Evolutionary conservation across 805 yeast genomes (phyloP), one percentile per base, ranked within the genome.

Genomic region (Torulaspora gathmanii): DNA sequence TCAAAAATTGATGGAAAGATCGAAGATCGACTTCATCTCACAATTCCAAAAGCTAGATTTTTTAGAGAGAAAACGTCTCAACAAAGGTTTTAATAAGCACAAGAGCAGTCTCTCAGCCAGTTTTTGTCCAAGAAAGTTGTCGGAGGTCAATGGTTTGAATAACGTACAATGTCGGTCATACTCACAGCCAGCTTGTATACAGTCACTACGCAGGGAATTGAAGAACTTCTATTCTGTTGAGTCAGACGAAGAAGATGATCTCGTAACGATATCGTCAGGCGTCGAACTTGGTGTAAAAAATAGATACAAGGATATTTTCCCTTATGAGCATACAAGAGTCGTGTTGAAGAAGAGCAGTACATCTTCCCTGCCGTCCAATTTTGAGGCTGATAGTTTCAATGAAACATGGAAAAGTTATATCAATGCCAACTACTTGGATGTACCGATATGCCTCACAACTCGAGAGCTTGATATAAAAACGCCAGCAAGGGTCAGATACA

Each of bases 261-360:
- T 44, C 25, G 45, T 80, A 17, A 60, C 70, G 23, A 75, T 86
- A 26, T 77, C 82, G 28, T 78, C 83, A 4, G 96, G 96, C 5
- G 80, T 89, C 33, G 95, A 88, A 63, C 72, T 80, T 34, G 91
- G 95, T 20, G 64, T 74, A 42, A 89, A 89, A 58, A 88, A 90
- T 64, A 69, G 98, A 48, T 90, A 90, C 70, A 84, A 86, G 56
- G 95, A 90, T 62, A 86, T 90, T 34, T 83, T 85, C 57, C 89
- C 95, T 3, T 90, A 78, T 64, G 95, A 86, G 59, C 91, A 86
- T 57, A 77, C 95, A 3, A 71, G 96, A 46, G 96, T 91, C 10
- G 77, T 77, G 47, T 68, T 86, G 37, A 63, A 65, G 44, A 53
- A 60, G 38, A 34, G 17, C 6, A 50, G 53, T 12, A 23, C 34